Percentiles rank a stretch among this genome's conserved stretches.
Conservation (phyloP, 345 rosid genomes). For the Draba incana region DNA sequence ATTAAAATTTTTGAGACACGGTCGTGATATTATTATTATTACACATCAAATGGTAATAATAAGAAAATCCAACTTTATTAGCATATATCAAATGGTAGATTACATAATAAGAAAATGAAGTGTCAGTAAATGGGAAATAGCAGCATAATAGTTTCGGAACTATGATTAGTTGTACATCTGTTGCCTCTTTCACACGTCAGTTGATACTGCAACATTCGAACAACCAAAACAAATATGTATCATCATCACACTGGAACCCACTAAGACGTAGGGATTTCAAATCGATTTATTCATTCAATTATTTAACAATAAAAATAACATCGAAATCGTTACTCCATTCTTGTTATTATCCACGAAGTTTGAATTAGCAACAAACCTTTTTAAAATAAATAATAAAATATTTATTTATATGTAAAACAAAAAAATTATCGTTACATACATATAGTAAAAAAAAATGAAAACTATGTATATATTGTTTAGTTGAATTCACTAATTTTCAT, state of each 20-base stretch:
- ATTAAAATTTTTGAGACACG: too few relatives aligned
- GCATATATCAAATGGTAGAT: neutral
- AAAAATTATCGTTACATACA: too few relatives aligned
- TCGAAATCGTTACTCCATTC: neutral
- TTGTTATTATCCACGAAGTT: neutral
- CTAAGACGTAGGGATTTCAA: neutral
- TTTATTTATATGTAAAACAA: too few relatives aligned
- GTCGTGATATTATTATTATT: too few relatives aligned
- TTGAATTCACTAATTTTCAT: too few relatives aligned
- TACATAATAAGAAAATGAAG: conserved; percentile 19
- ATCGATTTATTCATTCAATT: neutral
- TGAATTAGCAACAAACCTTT: too few relatives aligned
- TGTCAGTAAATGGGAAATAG: conserved; percentile 12
- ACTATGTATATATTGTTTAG: too few relatives aligned
- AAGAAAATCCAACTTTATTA: too few relatives aligned
- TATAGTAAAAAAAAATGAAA: too few relatives aligned
- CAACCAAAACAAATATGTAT: conserved; percentile 19
- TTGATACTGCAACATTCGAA: conserved; percentile 33
- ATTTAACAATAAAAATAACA: neutral
- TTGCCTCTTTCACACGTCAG: conserved; percentile 33
- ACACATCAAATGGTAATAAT: too few relatives aligned
- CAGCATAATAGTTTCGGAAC: conserved; percentile 12
- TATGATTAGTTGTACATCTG: conserved; percentile 26
- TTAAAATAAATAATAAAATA: too few relatives aligned
- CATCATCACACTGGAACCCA: conserved; percentile 5